Conservation (phyloP, 1,284 basidiomycete species). For the Cutaneotrichosporon arboriforme region DNA sequence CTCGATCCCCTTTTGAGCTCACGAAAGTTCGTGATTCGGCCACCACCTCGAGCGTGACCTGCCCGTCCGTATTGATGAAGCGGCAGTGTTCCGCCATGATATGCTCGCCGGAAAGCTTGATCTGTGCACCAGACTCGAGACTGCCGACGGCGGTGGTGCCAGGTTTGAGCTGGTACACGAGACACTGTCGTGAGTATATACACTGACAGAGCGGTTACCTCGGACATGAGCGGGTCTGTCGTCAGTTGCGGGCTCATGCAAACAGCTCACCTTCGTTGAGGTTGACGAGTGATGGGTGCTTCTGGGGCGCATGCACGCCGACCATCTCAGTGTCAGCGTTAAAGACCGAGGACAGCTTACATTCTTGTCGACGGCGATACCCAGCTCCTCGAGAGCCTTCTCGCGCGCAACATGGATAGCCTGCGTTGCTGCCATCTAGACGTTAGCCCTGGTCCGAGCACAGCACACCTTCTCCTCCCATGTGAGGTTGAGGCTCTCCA, state of each 20-base stretch:
- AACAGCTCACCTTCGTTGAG: conserved; percentile 71
- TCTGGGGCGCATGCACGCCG: conserved; percentile 94
- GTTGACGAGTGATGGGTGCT: conserved; percentile 94
- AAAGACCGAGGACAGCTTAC: conserved; percentile 31
- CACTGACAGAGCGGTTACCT: conserved; percentile 10
- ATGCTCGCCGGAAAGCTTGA: conserved; percentile 85
- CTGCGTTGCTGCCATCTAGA: conserved; percentile 68
- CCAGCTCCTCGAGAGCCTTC: conserved; percentile 92
- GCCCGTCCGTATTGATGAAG: conserved; percentile 79
- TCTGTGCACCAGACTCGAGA: conserved; percentile 77
- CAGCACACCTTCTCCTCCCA: conserved; percentile 78
- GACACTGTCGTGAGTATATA: conserved; percentile 50
- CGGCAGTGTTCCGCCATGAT: conserved; percentile 88
- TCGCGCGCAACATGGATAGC: conserved; percentile 94
- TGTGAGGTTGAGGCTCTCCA: conserved; percentile 92
- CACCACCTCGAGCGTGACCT: conserved; percentile 72
- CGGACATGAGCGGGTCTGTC: conserved; percentile 50
- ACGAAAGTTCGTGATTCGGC: conserved; percentile 67
- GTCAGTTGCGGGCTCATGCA: conserved; percentile 9
- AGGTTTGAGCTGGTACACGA: conserved; percentile 89
- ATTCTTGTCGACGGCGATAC: conserved; percentile 95
- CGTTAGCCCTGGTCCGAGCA: conserved; percentile 27
- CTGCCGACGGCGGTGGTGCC: conserved; percentile 82
- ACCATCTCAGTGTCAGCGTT: conserved; percentile 25
- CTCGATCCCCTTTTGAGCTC: conserved; percentile 2